Conservation (phyloP, 2,329 filamentous ascomycete species). For the Diaporthe velutina region DNA sequence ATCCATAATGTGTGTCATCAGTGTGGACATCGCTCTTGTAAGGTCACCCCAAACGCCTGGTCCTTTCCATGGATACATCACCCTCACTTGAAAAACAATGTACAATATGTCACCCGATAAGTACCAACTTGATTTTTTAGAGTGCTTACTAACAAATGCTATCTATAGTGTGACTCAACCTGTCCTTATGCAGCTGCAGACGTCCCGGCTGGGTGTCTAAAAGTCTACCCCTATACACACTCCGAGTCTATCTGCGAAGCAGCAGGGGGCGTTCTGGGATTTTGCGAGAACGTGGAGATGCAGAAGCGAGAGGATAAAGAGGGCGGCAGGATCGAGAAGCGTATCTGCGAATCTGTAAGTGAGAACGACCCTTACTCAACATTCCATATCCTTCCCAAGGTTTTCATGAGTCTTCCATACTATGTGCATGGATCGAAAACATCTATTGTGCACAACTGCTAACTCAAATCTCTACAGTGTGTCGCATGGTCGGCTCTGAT, state of each 20-base stretch:
- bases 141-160: not conserved
- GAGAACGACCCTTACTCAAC: not conserved
- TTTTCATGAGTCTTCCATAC: not conserved
- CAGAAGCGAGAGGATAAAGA: not conserved
- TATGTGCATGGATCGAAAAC: too few species aligned
- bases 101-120: not conserved
- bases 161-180: not conserved
- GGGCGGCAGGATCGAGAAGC: conserved; percentile 1
- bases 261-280: not conserved
- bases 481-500: conserved; percentile 20
- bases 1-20: conserved; percentile 18
- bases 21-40: conserved; percentile 11
- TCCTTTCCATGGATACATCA: accelerated
- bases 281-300: not conserved
- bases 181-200: not conserved
- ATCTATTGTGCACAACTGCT: not conserved
- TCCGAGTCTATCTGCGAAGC: not conserved
- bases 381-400: too few species aligned
- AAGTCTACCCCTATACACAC: conserved; percentile 8
- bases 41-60: not conserved
- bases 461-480: not conserved
- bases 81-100: too few species aligned
- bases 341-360: conserved; percentile 23
- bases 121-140: not conserved
- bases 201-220: conserved; percentile 3